A percentile compares a stretch with the other conserved stretches of the same genome.
Evolutionary conservation across 768 basidiomycete genomes (phyloP).

Genomic region (Xerocomus potaroensis): DNA sequence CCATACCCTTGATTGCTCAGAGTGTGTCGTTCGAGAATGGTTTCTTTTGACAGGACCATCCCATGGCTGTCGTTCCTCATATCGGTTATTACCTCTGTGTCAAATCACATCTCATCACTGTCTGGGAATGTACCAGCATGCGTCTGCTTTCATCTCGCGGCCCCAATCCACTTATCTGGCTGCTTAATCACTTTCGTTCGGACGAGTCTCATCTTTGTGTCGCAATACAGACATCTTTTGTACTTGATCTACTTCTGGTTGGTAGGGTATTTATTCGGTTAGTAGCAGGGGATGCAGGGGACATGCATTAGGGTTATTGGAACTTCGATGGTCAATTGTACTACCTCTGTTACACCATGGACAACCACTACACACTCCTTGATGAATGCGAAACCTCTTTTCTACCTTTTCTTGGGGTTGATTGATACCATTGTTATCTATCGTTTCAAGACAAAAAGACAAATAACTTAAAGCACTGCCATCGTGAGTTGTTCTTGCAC

Average conservation of each 20-base stretch:
- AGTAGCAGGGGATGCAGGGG: background rate
- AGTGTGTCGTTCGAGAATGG: background rate
- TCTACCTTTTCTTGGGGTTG: background rate
- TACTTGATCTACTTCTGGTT: background rate
- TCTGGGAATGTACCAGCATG: constrained; percentile 3
- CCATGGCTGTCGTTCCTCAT: background rate
- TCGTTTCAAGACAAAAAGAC: background rate
- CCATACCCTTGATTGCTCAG: background rate
- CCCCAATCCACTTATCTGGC: constrained; percentile 7
- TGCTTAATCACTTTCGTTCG: constrained; percentile 20
- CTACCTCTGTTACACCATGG: constrained; percentile 1
- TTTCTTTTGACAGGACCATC: background rate
- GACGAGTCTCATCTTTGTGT: constrained; percentile 3
- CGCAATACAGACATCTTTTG: constrained; percentile 14
- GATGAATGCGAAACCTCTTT: constrained; percentile 7
- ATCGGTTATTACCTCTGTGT: background rate
- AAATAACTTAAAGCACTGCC: too few relatives aligned
- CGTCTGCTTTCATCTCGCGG: constrained; percentile 1
- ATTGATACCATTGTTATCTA: too few relatives aligned
- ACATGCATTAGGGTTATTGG: constrained; percentile 1
- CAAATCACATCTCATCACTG: background rate
- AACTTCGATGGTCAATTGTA: constrained; percentile 10
- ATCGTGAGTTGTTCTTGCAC: background rate
- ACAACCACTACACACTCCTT: constrained; percentile 10
- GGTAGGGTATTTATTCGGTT: constrained; percentile 7